These are phyloP conservation scores for Cordyceps cateniannulata DNA, from an alignment of 2,329 filamentous ascomycete genomes.

Conservation along the genomic window DNA sequence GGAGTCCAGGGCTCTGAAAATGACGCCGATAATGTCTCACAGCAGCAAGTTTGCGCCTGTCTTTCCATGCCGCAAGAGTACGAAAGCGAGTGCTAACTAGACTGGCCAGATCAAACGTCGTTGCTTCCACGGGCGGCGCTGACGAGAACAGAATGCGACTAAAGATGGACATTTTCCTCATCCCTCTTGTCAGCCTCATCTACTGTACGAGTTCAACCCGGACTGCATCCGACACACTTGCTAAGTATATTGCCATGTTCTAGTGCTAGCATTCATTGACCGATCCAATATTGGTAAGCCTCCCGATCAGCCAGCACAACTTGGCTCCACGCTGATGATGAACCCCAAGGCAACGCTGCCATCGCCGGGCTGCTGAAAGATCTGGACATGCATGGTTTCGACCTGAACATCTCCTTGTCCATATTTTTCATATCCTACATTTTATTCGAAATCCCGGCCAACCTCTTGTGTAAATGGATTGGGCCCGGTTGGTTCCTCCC, in stretches of 20 bases:
- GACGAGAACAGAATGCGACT: slow-evolving; percentile 30
- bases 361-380: slow-evolving; percentile 53
- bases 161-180: slow-evolving; percentile 54
- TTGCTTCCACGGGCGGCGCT: no score
- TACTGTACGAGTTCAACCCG: slow-evolving; percentile 29
- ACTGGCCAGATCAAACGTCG: neutral
- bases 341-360: slow-evolving; percentile 46
- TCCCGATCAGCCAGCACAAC: neutral
- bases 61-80: no score
- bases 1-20: neutral
- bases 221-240: no score
- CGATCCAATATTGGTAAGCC: slow-evolving; percentile 56
- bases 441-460: slow-evolving; percentile 57
- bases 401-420: slow-evolving; percentile 56
- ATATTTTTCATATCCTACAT: slow-evolving; percentile 62
- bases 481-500: slow-evolving; percentile 62
- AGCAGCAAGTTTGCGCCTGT: neutral
- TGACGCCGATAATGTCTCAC: neutral
- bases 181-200: slow-evolving; percentile 52
- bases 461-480: slow-evolving; percentile 56
- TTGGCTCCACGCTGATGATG: neutral
- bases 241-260: neutral
- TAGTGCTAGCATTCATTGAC: slow-evolving; percentile 46
- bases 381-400: slow-evolving; percentile 46
- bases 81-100: neutral